Evolutionary conservation across 2,329 filamentous ascomycete genomes (phyloP).

Genomic region (Herpotrichia juniperi): DNA sequence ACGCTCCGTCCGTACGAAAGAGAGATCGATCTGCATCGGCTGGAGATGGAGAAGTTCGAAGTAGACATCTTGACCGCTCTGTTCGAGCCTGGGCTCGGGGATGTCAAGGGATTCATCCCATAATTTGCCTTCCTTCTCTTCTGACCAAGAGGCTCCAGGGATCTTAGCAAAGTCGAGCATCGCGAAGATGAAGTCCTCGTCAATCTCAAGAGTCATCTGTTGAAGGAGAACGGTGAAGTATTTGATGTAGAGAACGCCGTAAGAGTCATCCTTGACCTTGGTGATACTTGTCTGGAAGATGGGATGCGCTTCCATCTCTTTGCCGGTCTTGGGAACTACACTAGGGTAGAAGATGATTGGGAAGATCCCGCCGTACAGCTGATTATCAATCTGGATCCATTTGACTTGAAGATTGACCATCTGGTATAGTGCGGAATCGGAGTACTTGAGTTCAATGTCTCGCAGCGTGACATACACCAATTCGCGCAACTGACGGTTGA

Average conservation of each 20-base stretch:
- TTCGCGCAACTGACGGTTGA: slow-evolving; percentile 91
- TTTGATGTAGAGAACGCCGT: slow-evolving; percentile 97
- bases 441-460: slow-evolving; percentile 88
- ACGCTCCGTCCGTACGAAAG: slow-evolving; percentile 94
- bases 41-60: slow-evolving; percentile 97
- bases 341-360: slow-evolving; percentile 96
- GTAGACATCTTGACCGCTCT: slow-evolving; percentile 92
- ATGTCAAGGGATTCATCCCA: slow-evolving; percentile 91
- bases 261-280: slow-evolving; percentile 96
- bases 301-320: slow-evolving; percentile 94
- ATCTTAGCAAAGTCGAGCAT: slow-evolving; percentile 94
- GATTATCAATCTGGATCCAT: slow-evolving; percentile 99
- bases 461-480: slow-evolving; percentile 92
- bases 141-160: slow-evolving; percentile 85
- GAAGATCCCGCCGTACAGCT: slow-evolving; percentile 97
- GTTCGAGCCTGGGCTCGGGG: slow-evolving; percentile 84
- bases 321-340: slow-evolving; percentile 94
- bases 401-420: slow-evolving; percentile 90
- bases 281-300: slow-evolving; percentile 92
- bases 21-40: slow-evolving; percentile 96
- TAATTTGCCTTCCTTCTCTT: slow-evolving; percentile 81
- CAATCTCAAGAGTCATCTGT: slow-evolving; percentile 97
- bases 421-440: slow-evolving; percentile 91
- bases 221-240: slow-evolving; percentile 93
- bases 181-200: slow-evolving; percentile 97